Base-by-base conservation (phyloP, 331 rosid genomes). In the Erythrophleum ivorense region DNA sequence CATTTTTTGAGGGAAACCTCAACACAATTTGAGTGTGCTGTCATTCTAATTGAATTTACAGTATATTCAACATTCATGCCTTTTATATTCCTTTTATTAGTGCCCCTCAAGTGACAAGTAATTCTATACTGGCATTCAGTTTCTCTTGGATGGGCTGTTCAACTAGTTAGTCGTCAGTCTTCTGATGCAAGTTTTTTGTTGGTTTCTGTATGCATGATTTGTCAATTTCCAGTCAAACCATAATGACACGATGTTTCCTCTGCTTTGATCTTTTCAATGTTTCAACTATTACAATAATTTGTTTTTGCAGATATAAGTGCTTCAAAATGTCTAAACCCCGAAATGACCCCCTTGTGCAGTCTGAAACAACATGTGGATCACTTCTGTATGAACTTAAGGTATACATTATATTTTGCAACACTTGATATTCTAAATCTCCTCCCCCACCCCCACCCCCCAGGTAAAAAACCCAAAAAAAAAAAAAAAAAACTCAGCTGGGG, bases 361-460 rank as follows among this genome's bases (percentile, higher is more conserved):
- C 89, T 65, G 97, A 94, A 87, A 96, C 97, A 33, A 91, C 97
- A 0, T 96, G 97, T 57, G 98, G 99, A 78, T 86, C 99, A 43
- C 95, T 96, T 73, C 86, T 94, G 15, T 89, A 88, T 78, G 99
- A 96, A 79, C 99, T 96, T 86, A 95, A 95, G 98, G 98, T 90
- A 85, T 8, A 15, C 54, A 29, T 57, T 75, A 9, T 9, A 34
- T 24, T 67, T 82, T 60, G 33, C 53, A 8, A 64, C 46, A 43
- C 19, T 84, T 43, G 9, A 11, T 21, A 18, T 54, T 54, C 15
- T 58, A 18, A 54, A 29, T 58, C 69, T 74, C 73, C 64, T 58
- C 69, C 67, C 73, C 64, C 52, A 36, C 6, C 7, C 9, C 6
- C 41, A 48, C 48, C 15, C 65, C 2, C 31, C 38, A 14, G 31